These are phyloP conservation scores for Xerocomus tenax DNA, from an alignment of 1,284 basidiomycete species.

Conservation along the genomic window DNA sequence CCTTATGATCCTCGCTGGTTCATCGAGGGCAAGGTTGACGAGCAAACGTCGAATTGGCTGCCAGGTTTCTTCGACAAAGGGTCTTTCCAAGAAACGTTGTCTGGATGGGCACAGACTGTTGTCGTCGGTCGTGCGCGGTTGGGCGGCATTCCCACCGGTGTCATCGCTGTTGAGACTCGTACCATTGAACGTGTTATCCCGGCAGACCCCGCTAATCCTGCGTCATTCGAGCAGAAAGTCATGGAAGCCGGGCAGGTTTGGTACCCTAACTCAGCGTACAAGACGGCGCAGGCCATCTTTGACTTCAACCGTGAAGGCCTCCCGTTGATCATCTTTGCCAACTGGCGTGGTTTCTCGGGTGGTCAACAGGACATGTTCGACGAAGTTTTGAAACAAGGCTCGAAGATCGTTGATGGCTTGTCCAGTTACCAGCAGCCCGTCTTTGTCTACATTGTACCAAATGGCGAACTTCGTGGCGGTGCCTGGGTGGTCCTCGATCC, in stretches of 20 bases:
- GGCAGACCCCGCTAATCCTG: constrained; percentile 97
- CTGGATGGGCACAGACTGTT: constrained; percentile 98
- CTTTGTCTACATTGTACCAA: constrained; percentile 97
- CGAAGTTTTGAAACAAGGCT: constrained; percentile 88
- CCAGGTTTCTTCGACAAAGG: constrained; percentile 95
- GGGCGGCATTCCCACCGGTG: constrained; percentile 94
- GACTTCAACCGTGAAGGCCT: constrained; percentile 97
- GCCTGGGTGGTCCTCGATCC: constrained; percentile 99
- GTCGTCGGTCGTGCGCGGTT: constrained; percentile 93
- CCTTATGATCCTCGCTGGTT: constrained; percentile 98
- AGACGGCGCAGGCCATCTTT: constrained; percentile 98
- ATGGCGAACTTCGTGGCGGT: constrained; percentile 97
- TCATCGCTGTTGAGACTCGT: constrained; percentile 96
- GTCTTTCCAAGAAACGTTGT: constrained; percentile 93
- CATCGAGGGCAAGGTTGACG: constrained; percentile 87
- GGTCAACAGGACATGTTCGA: constrained; percentile 99
- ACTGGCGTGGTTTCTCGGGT: constrained; percentile 99
- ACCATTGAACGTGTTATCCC: constrained; percentile 96
- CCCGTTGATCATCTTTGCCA: constrained; percentile 96
- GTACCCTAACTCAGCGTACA: constrained; percentile 99
- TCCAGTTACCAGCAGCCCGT: constrained; percentile 97
- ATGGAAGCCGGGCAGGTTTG: constrained; percentile 99
- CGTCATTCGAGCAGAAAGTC: constrained; percentile 94
- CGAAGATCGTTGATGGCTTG: constrained; percentile 97
- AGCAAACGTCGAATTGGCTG: constrained; percentile 67